Percentiles rank a stretch among this genome's conserved stretches.
These are phyloP conservation scores for Fagus crenata DNA, from an alignment of 306 rosid species.

Conservation along the genomic window DNA sequence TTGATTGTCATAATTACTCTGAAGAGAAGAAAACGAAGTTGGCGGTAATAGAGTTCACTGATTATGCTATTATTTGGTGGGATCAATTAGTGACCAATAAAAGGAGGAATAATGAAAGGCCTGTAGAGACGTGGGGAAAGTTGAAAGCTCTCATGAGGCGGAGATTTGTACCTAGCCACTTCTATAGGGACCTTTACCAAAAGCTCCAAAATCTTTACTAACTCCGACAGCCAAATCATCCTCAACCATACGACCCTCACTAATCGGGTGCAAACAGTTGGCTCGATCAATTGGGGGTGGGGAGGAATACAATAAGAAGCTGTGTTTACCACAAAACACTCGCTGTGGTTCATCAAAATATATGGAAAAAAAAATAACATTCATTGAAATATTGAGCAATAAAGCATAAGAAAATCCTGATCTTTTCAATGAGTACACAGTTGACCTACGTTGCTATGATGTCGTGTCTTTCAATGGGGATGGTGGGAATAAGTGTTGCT, in stretches of 20 bases:
- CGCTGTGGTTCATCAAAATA: slow-evolving; percentile 72
- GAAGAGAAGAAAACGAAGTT: too few relatives aligned
- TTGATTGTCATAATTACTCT: too few relatives aligned
- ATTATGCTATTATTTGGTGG: too few relatives aligned
- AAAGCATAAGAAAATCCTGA: slow-evolving; percentile 77
- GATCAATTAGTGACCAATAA: too few relatives aligned
- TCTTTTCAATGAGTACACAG: slow-evolving; percentile 84
- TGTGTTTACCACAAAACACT: slow-evolving; percentile 78
- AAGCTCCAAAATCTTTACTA: too few relatives aligned
- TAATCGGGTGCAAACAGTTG: slow-evolving; percentile 76
- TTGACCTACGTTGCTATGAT: slow-evolving; percentile 69
- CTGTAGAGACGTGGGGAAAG: too few relatives aligned
- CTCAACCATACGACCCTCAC: background rate
- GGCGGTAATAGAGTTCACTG: too few relatives aligned
- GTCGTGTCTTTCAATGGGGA: slow-evolving; percentile 63
- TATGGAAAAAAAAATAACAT: slow-evolving; percentile 67
- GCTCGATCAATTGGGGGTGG: slow-evolving; percentile 80
- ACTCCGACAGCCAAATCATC: too few relatives aligned
- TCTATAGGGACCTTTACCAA: too few relatives aligned
- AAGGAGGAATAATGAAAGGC: too few relatives aligned
- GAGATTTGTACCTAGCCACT: too few relatives aligned
- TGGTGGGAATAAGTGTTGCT: slow-evolving; percentile 34
- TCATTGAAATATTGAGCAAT: slow-evolving; percentile 73
- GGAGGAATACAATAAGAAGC: slow-evolving; percentile 66
- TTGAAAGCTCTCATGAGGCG: too few relatives aligned